Percentiles rank a stretch among this genome's conserved stretches.
phyloP scores from a whole-genome alignment of 106 monocot genomes.

The Phalaenopsis aphrodite region DNA sequence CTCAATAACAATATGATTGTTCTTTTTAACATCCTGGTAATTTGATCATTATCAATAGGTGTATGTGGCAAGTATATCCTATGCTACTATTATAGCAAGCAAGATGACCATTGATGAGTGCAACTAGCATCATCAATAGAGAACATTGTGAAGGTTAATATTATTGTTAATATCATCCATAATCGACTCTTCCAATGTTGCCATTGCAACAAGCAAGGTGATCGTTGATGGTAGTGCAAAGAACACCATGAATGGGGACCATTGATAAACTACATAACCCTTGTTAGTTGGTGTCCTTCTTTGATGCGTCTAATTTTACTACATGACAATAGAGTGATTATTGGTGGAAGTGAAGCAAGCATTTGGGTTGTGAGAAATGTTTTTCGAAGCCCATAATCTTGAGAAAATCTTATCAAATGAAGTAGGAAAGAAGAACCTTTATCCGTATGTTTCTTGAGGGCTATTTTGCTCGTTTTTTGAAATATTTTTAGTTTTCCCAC shows the following conservation, averaged over 20 bases:
- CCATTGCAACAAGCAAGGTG: neutral
- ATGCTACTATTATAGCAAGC: neutral
- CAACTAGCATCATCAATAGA: neutral
- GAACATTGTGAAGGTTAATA: neutral
- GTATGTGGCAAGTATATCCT: neutral
- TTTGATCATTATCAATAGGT: neutral
- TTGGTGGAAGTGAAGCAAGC: neutral
- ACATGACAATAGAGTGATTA: neutral
- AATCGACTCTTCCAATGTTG: neutral
- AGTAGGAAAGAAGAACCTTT: neutral
- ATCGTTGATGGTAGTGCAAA: neutral
- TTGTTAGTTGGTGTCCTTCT: neutral
- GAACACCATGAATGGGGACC: neutral
- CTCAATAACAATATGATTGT: neutral
- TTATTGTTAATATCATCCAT: neutral
- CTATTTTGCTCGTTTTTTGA: neutral
- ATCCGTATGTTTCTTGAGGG: neutral
- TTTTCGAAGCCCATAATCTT: neutral
- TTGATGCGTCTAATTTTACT: neutral
- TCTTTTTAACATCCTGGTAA: neutral
- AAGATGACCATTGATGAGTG: neutral
- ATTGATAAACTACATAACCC: neutral
- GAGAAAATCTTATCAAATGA: neutral
- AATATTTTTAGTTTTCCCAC: neutral
- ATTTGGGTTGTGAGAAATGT: neutral